Evolutionary conservation across 306 rosid species (phyloP).

Genomic region (Mimosa bimucronata): DNA sequence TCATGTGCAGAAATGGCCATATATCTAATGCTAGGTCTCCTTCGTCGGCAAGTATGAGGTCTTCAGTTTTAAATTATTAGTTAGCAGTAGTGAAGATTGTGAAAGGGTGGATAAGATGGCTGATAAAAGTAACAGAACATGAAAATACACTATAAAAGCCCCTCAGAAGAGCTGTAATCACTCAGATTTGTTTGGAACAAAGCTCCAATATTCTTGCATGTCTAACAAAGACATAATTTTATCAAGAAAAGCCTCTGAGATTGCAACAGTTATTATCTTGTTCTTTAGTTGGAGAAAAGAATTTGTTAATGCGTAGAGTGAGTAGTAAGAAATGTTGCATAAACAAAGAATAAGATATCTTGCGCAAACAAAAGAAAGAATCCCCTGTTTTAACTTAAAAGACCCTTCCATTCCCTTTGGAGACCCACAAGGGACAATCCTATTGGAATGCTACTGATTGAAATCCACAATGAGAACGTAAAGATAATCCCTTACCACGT

Average conservation of each 20-base stretch:
- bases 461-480: neutral
- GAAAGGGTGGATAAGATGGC: neutral
- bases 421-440: neutral
- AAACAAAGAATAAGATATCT: neutral
- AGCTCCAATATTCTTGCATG: neutral
- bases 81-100: neutral
- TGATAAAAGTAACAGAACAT: neutral
- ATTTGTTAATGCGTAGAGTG: neutral
- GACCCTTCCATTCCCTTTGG: neutral
- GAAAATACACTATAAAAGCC: neutral
- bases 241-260: neutral
- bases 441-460: neutral
- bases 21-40: constrained; percentile 83
- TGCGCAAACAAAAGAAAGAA: neutral
- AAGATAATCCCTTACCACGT: neutral
- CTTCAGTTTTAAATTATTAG: constrained; percentile 24
- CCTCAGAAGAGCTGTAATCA: neutral
- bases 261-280: neutral
- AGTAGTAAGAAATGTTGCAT: neutral
- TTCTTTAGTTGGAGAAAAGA: neutral
- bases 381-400: neutral
- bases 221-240: neutral
- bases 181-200: neutral
- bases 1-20: constrained; percentile 95
- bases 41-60: constrained; percentile 78